A percentile compares a stretch with the other conserved stretches of the same genome.
Conservation (phyloP, 805 yeast species). For the Saccharomycopsis synnaedendra region DNA sequence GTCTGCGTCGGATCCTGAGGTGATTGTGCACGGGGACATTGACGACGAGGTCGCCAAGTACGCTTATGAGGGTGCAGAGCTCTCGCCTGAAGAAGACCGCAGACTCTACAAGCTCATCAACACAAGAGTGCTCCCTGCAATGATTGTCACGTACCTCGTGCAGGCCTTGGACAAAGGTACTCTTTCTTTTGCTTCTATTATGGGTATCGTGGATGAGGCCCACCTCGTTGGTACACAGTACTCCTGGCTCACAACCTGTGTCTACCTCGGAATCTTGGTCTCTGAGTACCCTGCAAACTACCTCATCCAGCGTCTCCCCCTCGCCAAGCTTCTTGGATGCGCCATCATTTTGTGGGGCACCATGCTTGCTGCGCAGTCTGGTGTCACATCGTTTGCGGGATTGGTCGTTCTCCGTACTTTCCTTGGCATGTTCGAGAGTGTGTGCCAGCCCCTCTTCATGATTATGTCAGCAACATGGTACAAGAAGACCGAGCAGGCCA, state of each 20-base stretch:
- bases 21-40: neutral
- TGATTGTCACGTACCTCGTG: conserved; percentile 9
- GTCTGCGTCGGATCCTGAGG: too few relatives aligned
- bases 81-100: conserved; percentile 5
- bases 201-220: conserved; percentile 37
- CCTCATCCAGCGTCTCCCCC: conserved; percentile 32
- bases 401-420: conserved; percentile 36
- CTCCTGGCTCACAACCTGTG: conserved; percentile 11
- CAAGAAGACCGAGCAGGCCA: conserved; percentile 24
- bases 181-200: conserved; percentile 34
- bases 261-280: conserved; percentile 10
- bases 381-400: conserved; percentile 34
- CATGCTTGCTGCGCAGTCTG: conserved; percentile 34
- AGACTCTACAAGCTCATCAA: conserved; percentile 4
- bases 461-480: conserved; percentile 21
- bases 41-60: conserved; percentile 12
- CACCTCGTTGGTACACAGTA: conserved; percentile 21
- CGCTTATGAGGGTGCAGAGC: conserved; percentile 1
- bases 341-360: conserved; percentile 34
- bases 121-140: conserved; percentile 5
- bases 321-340: conserved; percentile 28
- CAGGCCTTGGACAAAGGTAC: conserved; percentile 36
- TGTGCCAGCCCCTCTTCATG: conserved; percentile 10
- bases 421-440: conserved; percentile 25
- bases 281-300: conserved; percentile 20